Conservation (phyloP, 2,329 filamentous ascomycete genomes). For the Aspergillus sp. region DNA sequence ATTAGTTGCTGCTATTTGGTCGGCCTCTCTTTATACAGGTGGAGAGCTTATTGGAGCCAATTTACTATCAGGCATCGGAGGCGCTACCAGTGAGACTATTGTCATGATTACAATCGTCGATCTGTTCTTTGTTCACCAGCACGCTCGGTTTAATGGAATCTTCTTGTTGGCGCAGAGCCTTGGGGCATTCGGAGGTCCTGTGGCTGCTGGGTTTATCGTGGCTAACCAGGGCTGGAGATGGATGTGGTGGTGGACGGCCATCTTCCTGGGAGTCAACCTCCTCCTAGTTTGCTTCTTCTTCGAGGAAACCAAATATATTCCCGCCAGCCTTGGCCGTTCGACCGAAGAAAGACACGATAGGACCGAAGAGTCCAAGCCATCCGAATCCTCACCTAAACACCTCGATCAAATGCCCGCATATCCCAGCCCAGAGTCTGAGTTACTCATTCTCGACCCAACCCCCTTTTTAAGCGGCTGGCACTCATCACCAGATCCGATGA, state of each 20-base stretch:
- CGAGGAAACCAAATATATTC: conserved; percentile 40
- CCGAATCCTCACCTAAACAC: neutral
- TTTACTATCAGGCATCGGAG: conserved; percentile 25
- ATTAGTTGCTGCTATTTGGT: conserved; percentile 42
- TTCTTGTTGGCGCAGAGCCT: neutral
- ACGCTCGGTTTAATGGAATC: conserved; percentile 38
- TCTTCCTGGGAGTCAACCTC: conserved; percentile 40
- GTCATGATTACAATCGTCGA: conserved; percentile 51
- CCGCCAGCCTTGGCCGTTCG: neutral
- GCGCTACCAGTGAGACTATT: conserved; percentile 34
- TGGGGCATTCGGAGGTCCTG: conserved; percentile 21
- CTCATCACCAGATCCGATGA: too few species aligned
- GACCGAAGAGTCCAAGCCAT: neutral
- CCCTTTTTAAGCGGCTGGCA: too few species aligned
- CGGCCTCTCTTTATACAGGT: conserved; percentile 35
- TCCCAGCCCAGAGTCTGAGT: too few species aligned
- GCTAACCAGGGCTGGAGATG: conserved; percentile 51
- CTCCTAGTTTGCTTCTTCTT: conserved; percentile 46
- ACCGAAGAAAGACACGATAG: too few species aligned
- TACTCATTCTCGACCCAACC: too few species aligned
- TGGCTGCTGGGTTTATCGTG: conserved; percentile 28
- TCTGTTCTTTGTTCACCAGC: conserved; percentile 51
- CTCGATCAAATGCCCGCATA: neutral
- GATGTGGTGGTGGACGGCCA: conserved; percentile 50
- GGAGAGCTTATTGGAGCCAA: conserved; percentile 43